Conservation (phyloP, 2,329 filamentous ascomycete species). For the Chrysoporthe puriensis region DNA sequence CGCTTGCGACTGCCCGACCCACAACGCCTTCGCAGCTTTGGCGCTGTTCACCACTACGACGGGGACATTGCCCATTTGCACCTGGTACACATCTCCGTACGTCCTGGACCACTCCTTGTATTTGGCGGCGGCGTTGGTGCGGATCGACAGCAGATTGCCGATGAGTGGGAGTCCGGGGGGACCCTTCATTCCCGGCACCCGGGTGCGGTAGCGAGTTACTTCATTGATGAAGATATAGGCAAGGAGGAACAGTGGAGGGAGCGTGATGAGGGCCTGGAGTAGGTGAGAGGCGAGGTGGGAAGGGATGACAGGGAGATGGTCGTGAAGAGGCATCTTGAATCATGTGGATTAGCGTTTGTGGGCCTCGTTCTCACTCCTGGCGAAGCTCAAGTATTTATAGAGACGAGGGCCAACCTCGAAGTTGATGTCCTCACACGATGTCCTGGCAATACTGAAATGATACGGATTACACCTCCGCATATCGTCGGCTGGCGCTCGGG, state of each 20-base stretch:
- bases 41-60: slow-evolving; percentile 70
- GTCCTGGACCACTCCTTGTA: slow-evolving; percentile 43
- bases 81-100: slow-evolving; percentile 40
- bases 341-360: background rate
- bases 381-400: background rate
- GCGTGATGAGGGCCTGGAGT: slow-evolving; percentile 2
- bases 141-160: slow-evolving; percentile 59
- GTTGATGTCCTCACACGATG: background rate
- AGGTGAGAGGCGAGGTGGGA: slow-evolving; percentile 5
- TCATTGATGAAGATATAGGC: slow-evolving; percentile 55
- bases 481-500: slow-evolving; percentile 1
- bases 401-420: background rate
- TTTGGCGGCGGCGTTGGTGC: slow-evolving; percentile 58
- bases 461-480: background rate
- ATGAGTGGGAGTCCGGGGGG: slow-evolving; percentile 56
- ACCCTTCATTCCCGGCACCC: slow-evolving; percentile 51
- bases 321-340: background rate
- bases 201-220: slow-evolving; percentile 47
- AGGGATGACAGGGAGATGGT: background rate
- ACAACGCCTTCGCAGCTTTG: slow-evolving; percentile 65
- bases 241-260: slow-evolving; percentile 35
- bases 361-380: background rate
- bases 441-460: background rate
- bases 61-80: slow-evolving; percentile 50
- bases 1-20: slow-evolving; percentile 68